Base-by-base conservation (phyloP, 2,329 filamentous ascomycete genomes). In the Emericellopsis atlantica region DNA sequence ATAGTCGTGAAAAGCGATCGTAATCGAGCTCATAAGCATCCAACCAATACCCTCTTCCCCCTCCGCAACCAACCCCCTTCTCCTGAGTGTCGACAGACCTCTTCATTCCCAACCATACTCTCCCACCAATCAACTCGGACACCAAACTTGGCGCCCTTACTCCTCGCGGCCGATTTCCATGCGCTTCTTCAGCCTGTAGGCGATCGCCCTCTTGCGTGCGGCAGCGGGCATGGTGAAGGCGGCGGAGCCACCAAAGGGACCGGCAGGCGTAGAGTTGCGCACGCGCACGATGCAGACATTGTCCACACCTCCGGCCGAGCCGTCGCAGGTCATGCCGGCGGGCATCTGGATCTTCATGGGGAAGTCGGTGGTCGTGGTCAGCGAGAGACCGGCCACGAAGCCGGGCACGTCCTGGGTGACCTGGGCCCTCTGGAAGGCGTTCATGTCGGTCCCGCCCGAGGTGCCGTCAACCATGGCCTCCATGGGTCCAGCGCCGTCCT, bases 211-310 rank as follows among this genome's bases (percentile, higher is more conserved):
- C 73, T 79, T 81, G 60, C 70, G 66, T 15, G 72, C 72, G 14
- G 66, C 64, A 12, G 69, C 42, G 42, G 65, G 68, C 67, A 79
- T 74, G 1, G 76, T 81, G 57, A 83, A 82, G 26, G 76, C 78
- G 26, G 69, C 76, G 12, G 74, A 76, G 40, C 79, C 79, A 51
- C 79, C 79, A 47, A 84, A 83, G 18, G 79, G 79, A 5, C 78
- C 78, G 9, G 78, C 76, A 15, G 68, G 59, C 11, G 79, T 73
- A 4, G 58, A 51, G 62, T 84, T 84, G 53, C 75, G 70, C 43
- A 83, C 64, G 44, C 77, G 72, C 26, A 79, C 76, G 43, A 83
- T 59, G 61, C 79, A 84, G 49, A 83, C 77, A 50, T 77, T 76
- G 45, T 63, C 50, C 12, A 69, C 77, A 22, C 74, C 76, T 40